phyloP scores from a whole-genome alignment of 305 asterid genomes.

The Rubia peregrina region DNA sequence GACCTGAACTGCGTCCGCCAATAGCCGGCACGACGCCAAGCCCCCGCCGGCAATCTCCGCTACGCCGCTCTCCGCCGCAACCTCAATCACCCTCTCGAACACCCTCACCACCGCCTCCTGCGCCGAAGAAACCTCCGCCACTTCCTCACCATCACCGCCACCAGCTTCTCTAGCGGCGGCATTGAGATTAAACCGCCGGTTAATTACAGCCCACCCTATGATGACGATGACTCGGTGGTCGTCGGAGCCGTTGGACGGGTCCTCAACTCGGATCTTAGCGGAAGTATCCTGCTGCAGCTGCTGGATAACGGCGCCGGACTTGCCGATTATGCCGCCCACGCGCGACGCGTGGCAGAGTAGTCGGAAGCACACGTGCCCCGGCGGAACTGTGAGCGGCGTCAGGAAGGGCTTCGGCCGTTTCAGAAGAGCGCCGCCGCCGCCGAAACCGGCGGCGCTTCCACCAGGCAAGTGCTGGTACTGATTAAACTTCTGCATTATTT shows the following conservation, averaged over 20 bases:
- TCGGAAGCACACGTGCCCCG: constrained; percentile 53
- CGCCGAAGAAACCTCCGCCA: constrained; percentile 53
- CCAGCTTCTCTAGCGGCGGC: not conserved
- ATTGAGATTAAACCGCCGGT: constrained; percentile 8
- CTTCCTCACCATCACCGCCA: constrained; percentile 17
- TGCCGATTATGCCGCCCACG: constrained; percentile 65
- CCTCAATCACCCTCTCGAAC: constrained; percentile 64
- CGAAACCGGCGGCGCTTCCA: constrained; percentile 9
- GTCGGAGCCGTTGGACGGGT: constrained; percentile 27
- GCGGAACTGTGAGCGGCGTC: constrained; percentile 33
- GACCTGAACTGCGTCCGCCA: constrained; percentile 45
- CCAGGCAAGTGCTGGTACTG: not conserved
- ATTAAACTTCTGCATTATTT: constrained; percentile 18
- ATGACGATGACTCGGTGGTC: constrained; percentile 51
- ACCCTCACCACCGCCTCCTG: constrained; percentile 68
- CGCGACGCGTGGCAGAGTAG: constrained; percentile 70
- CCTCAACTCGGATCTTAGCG: constrained; percentile 53
- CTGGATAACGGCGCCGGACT: constrained; percentile 59
- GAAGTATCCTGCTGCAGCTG: constrained; percentile 50
- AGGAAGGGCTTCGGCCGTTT: constrained; percentile 19
- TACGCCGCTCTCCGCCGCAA: constrained; percentile 54
- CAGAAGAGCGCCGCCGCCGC: constrained; percentile 15
- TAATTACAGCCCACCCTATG: constrained; percentile 29
- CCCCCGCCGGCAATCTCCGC: constrained; percentile 32
- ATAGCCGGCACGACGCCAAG: constrained; percentile 45